These are phyloP conservation scores for Ramalina intermedia DNA, from an alignment of 495 filamentous ascomycete species.

Conservation along the genomic window DNA sequence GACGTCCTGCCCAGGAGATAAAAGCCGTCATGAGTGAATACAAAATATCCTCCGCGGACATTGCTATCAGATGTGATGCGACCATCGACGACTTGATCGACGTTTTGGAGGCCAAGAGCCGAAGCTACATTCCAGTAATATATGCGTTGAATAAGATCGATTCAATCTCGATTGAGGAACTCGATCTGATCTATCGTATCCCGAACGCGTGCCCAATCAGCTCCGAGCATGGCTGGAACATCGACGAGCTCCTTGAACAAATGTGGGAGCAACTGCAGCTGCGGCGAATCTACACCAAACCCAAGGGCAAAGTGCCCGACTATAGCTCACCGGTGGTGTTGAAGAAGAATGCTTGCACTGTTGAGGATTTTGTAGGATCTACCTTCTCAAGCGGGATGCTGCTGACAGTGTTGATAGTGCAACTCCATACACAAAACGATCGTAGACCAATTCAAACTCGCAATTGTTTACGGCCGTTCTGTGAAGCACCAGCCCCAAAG, in stretches of 20 bases:
- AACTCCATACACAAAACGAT: constrained; percentile 94
- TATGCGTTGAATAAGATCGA: constrained; percentile 99
- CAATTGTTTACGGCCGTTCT: constrained; percentile 91
- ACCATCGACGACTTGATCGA: constrained; percentile 88
- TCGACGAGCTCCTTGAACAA: constrained; percentile 89
- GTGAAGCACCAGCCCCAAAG: constrained; percentile 98
- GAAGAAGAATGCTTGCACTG: constrained; percentile 62
- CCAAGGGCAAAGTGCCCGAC: constrained; percentile 88
- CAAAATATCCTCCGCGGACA: constrained; percentile 91
- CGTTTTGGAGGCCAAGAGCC: constrained; percentile 84
- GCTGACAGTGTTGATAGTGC: constrained; percentile 44
- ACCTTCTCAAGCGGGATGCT: not conserved
- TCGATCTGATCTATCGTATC: constrained; percentile 91
- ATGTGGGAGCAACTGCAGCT: constrained; percentile 98
- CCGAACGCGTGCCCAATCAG: constrained; percentile 94
- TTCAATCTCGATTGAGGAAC: constrained; percentile 90
- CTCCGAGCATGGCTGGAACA: constrained; percentile 96
- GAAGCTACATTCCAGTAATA: constrained; percentile 93
- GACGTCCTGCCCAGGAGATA: constrained; percentile 53
- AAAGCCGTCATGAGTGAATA: constrained; percentile 96
- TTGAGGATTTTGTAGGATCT: constrained; percentile 87
- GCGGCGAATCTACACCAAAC: constrained; percentile 91
- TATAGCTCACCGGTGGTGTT: constrained; percentile 87
- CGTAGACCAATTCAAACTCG: constrained; percentile 86
- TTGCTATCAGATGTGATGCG: constrained; percentile 93